These are phyloP conservation scores for Pistacia integerrima DNA, from an alignment of 345 rosid species.

Conservation along the genomic window DNA sequence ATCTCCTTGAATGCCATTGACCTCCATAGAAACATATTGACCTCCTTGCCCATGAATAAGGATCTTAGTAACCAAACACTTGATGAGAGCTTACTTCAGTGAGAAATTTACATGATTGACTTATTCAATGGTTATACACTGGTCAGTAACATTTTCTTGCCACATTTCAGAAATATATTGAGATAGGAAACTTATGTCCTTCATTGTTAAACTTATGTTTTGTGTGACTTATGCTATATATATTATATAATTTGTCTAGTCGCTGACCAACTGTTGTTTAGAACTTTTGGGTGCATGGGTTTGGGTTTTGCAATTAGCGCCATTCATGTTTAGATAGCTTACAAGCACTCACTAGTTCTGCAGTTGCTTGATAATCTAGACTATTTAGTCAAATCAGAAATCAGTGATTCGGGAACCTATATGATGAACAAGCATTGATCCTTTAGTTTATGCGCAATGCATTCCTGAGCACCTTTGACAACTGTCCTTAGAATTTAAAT, in stretches of 20 bases:
- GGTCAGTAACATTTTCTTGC: background rate
- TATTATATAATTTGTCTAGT: background rate
- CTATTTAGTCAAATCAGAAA: background rate
- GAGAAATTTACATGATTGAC: background rate
- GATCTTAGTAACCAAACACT: background rate
- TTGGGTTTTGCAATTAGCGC: background rate
- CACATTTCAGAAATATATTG: background rate
- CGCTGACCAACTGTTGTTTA: background rate
- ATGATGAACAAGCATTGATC: background rate
- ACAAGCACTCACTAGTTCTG: background rate
- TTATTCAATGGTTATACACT: background rate
- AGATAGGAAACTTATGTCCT: background rate
- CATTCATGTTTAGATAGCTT: conserved; percentile 9
- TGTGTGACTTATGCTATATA: background rate
- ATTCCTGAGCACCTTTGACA: background rate
- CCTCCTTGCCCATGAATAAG: background rate
- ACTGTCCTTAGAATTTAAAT: background rate
- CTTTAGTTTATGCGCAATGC: background rate
- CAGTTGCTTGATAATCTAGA: background rate
- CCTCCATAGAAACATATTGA: background rate
- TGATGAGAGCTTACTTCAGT: background rate
- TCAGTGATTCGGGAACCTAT: background rate
- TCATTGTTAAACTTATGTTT: background rate
- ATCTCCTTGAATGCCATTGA: background rate
- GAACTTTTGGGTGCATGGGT: conserved; percentile 4